A percentile compares a stretch with the other conserved stretches of the same genome.
These are phyloP conservation scores for Chondrostereum purpureum DNA, from an alignment of 1,284 basidiomycete genomes.

Conservation along the genomic window DNA sequence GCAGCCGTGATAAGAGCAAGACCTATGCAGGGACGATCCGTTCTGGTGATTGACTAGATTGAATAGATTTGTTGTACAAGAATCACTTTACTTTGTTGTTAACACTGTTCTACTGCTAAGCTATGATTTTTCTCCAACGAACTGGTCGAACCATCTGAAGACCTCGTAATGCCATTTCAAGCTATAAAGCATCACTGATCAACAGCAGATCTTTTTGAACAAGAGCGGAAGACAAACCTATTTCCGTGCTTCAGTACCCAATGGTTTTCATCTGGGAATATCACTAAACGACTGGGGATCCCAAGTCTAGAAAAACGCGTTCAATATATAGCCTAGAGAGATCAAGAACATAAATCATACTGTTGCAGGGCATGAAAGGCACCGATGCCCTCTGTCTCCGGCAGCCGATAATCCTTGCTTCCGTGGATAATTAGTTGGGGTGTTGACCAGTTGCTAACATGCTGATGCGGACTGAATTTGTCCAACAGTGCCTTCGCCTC, in stretches of 20 bases:
- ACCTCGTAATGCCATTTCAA: constrained; percentile 87
- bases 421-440: constrained; percentile 83
- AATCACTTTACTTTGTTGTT: no score
- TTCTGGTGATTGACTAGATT: no score
- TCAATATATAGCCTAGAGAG: constrained; percentile 17
- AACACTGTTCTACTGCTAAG: no score
- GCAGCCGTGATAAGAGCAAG: no score
- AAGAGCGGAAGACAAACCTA: constrained; percentile 33
- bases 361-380: constrained; percentile 78
- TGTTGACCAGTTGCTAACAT: constrained; percentile 78
- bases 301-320: constrained; percentile 48
- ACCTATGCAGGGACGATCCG: no score
- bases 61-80: no score
- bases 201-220: neutral
- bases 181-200: constrained; percentile 25
- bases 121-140: constrained; percentile 49
- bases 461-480: constrained; percentile 71
- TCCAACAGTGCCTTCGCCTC: constrained; percentile 47
- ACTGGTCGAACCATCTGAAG: constrained; percentile 80
- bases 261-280: constrained; percentile 93
- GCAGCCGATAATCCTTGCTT: constrained; percentile 79
- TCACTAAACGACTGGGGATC: constrained; percentile 76
- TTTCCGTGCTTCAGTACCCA: constrained; percentile 80
- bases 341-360: constrained; percentile 35
- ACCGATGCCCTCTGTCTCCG: constrained; percentile 77